Conservation (phyloP, 2,329 filamentous ascomycete genomes). For the Orbilia javanica region DNA sequence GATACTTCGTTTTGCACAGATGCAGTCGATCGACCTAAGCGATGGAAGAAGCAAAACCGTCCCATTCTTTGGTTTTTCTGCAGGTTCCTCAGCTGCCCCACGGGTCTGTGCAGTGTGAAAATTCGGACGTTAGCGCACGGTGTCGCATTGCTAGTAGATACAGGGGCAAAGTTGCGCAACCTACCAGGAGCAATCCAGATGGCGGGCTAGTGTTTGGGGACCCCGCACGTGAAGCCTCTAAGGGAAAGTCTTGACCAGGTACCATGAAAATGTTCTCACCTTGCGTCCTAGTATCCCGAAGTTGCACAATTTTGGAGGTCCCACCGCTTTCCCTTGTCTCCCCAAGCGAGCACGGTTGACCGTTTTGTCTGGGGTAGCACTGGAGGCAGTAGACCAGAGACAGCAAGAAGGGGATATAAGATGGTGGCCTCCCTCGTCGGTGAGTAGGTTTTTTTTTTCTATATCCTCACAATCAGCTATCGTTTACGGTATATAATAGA, state of each 20-base stretch:
- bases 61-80: constrained; percentile 5
- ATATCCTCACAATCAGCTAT: constrained; percentile 19
- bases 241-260: constrained; percentile 49
- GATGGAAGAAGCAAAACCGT: constrained; percentile 48
- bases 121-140: constrained; percentile 30
- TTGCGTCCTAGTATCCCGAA: constrained; percentile 35
- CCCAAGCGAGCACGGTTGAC: constrained; percentile 41
- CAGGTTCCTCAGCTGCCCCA: constrained; percentile 32
- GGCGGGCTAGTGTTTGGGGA: constrained; percentile 33
- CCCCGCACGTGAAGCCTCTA: constrained; percentile 45
- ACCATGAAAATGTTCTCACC: constrained; percentile 35
- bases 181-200: constrained; percentile 31
- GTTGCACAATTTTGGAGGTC: constrained; percentile 33
- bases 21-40: constrained; percentile 38
- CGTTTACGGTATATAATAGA: constrained; percentile 16
- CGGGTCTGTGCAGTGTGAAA: constrained; percentile 47
- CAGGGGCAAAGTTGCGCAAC: constrained; percentile 47
- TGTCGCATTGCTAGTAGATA: constrained; percentile 31
- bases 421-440: constrained; percentile 25
- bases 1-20: neutral
- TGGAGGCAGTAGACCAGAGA: constrained; percentile 25
- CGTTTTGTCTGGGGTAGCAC: constrained; percentile 46
- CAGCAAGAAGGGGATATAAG: constrained; percentile 47
- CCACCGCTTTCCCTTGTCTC: constrained; percentile 41
- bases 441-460: constrained; percentile 34